Base-by-base conservation (phyloP, 352 stramenopile genomes). In the Phytophthora pseudosyringae region DNA sequence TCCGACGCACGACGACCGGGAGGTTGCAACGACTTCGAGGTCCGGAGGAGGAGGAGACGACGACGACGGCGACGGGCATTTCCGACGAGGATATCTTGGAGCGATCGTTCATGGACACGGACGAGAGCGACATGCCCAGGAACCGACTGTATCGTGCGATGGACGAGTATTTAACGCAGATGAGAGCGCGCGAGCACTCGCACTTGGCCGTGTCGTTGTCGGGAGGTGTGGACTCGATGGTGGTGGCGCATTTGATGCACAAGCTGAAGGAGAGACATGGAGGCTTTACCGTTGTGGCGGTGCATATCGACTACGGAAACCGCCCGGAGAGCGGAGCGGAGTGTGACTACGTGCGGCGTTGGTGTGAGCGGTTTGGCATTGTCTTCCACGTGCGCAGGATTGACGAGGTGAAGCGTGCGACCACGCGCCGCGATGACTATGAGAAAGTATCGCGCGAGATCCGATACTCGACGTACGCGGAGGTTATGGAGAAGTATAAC, bases 221-320 rank as follows among this genome's bases (percentile, higher is more conserved):
- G 5, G 96, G 96, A 44, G 95, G 95, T 52, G 97, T 99, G 15
- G 97, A 99, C 78, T 98, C 93, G 50, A 99, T 99, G 97, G 97
- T 99, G 15, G 93, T 99, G 61, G 92, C 93, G 39, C 90, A 95
- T 60, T 76, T 98, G 55, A 84, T 99, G 33, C 80, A 93, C 51
- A 87, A 94, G 45, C 76, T 99, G 28, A 80, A 80, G 2, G 51
- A 66, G 0, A 67, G 75, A 21, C 80, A 92, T 57, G 76, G 78
- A 66, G 69, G 77, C 16, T 92, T 80, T 50, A 52, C 36, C 29
- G 79, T 98, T 53, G 78, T 97, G 44, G 94, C 91, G 4, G 89
- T 98, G 50, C 97, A 99, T 81, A 92, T 99, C 67, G 94, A 99
- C 75, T 99, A 99, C 76, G 94, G 84, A 13, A 99, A 99, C 75